A percentile compares a stretch with the other conserved stretches of the same genome.
These are phyloP conservation scores for Leccinum disarticulatum DNA, from an alignment of 768 basidiomycete genomes.

Conservation along the genomic window DNA sequence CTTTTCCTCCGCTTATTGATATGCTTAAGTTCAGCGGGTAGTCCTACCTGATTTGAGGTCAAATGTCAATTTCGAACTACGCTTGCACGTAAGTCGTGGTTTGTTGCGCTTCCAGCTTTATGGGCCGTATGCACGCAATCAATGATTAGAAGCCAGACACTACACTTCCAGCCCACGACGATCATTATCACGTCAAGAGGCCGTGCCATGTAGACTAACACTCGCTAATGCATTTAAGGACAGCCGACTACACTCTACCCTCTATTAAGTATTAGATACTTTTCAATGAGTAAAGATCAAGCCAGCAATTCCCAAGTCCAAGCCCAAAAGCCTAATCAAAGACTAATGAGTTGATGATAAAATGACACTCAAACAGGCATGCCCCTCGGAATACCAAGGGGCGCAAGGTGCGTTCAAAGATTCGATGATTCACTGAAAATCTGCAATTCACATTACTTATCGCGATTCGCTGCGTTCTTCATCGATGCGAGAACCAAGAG, in stretches of 20 bases:
- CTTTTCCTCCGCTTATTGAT: conserved; percentile 91
- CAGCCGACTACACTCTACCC: conserved; percentile 1
- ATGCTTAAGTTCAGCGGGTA: conserved; percentile 88
- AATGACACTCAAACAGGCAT: conserved; percentile 78
- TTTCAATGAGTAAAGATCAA: too few species aligned
- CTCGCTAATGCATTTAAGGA: conserved; percentile 16
- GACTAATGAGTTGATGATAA: conserved; percentile 42
- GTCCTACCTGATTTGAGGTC: conserved; percentile 82
- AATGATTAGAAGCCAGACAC: too few species aligned
- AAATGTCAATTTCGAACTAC: conserved; percentile 18
- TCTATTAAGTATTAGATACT: too few species aligned
- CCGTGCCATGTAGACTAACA: neutral
- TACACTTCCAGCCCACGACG: conserved; percentile 30
- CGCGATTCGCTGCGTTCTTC: conserved; percentile 80
- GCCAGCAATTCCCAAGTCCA: conserved; percentile 17
- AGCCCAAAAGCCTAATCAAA: conserved; percentile 20
- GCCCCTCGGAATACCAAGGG: conserved; percentile 72
- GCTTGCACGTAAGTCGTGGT: too few species aligned
- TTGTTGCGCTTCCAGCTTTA: too few species aligned
- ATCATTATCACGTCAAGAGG: conserved; percentile 53
- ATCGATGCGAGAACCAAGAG: conserved; percentile 79
- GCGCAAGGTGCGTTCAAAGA: conserved; percentile 83
- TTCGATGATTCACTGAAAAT: conserved; percentile 65
- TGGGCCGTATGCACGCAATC: too few species aligned
- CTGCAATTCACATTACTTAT: conserved; percentile 79